phyloP scores from a whole-genome alignment of 2,329 filamentous ascomycete species.

The Neonectria punicea region DNA sequence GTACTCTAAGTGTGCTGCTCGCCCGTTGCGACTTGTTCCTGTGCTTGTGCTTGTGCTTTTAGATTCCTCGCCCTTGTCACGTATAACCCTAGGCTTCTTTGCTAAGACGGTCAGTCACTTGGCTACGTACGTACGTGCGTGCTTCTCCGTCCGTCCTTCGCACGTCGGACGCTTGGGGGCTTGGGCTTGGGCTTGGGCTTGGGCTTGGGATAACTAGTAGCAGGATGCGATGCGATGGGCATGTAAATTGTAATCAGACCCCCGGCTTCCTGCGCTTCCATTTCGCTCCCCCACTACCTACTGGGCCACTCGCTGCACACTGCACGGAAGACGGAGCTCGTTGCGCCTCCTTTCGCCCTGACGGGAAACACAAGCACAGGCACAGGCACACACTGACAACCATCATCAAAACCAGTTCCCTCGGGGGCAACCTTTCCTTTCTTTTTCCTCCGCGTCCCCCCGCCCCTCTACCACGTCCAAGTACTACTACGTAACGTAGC shows the following conservation, averaged over 20 bases:
- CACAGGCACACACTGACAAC: conserved; percentile 4
- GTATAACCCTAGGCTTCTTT: conserved; percentile 40
- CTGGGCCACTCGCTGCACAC: conserved; percentile 16
- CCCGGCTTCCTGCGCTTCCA: conserved; percentile 38
- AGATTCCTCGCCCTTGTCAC: conserved; percentile 30
- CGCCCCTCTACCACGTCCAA: conserved; percentile 14
- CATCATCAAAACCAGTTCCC: conserved; percentile 35
- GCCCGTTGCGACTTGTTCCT: conserved; percentile 6
- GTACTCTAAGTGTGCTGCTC: conserved; percentile 12
- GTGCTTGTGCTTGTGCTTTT: conserved; percentile 9
- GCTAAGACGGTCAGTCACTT: conserved; percentile 30
- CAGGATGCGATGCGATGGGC: background rate
- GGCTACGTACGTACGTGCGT: conserved; percentile 16
- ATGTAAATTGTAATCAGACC: conserved; percentile 35
- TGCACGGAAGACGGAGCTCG: conserved; percentile 15
- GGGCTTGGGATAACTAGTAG: background rate
- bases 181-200: conserved; percentile 1
- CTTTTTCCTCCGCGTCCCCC: conserved; percentile 39
- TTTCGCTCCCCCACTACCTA: conserved; percentile 30
- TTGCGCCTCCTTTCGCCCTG: conserved; percentile 39
- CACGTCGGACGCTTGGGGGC: conserved; percentile 33
- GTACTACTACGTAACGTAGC: conserved; percentile 31
- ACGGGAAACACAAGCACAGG: conserved; percentile 20
- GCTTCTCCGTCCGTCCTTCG: conserved; percentile 9
- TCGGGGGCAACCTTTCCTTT: conserved; percentile 36